These are phyloP conservation scores for Cruciata laevipes DNA, from an alignment of 257 asterid genomes.

Conservation along the genomic window DNA sequence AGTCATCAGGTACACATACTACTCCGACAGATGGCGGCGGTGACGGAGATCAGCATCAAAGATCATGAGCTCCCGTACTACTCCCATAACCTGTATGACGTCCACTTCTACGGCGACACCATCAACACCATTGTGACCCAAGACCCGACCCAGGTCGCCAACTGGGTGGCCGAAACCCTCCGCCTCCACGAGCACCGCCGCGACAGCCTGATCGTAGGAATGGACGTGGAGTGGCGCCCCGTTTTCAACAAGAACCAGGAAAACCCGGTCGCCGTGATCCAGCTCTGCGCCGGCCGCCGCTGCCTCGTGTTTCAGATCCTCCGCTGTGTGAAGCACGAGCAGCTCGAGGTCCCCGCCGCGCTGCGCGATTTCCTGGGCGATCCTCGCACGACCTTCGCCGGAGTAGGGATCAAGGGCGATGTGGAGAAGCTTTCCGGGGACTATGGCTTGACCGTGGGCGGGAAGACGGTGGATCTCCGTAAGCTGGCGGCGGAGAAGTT, in stretches of 20 bases:
- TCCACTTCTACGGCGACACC: slow-evolving; percentile 10
- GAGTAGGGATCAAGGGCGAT: slow-evolving; percentile 21
- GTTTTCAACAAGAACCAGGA: slow-evolving; percentile 12
- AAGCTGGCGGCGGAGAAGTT: slow-evolving; percentile 13
- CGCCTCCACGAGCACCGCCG: slow-evolving; percentile 21
- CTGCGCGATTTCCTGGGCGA: neutral
- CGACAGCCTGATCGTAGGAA: slow-evolving; percentile 23
- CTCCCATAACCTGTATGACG: slow-evolving; percentile 22
- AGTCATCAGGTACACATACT: neutral
- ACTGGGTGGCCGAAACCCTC: slow-evolving; percentile 20
- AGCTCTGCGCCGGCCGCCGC: slow-evolving; percentile 33
- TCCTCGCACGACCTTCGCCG: slow-evolving; percentile 20
- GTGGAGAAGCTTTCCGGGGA: slow-evolving; percentile 23
- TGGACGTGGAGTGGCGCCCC: slow-evolving; percentile 38
- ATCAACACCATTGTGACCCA: slow-evolving; percentile 24
- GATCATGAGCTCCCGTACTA: slow-evolving; percentile 14
- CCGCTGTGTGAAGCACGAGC: neutral
- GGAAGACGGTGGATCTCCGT: slow-evolving; percentile 25
- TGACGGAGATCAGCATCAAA: slow-evolving; percentile 14
- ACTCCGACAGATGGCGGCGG: neutral
- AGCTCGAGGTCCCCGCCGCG: neutral
- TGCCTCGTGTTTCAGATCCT: slow-evolving; percentile 33
- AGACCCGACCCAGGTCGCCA: slow-evolving; percentile 13
- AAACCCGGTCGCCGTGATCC: slow-evolving; percentile 28
- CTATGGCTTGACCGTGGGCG: slow-evolving; percentile 13